Conservation (phyloP, 768 basidiomycete genomes). For the Pleurotus djamor region DNA sequence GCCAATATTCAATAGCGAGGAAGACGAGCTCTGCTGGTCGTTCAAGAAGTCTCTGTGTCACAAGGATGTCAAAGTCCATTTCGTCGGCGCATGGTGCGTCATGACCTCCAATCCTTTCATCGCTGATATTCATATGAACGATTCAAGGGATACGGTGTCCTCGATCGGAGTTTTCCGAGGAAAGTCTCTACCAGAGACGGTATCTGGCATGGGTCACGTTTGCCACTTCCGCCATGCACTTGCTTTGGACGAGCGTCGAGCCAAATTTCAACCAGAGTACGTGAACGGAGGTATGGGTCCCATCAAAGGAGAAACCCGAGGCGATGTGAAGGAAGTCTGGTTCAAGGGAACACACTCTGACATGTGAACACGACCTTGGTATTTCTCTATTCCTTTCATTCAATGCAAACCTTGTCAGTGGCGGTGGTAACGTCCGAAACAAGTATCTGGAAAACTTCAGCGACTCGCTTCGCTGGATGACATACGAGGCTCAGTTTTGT, state of each 20-base stretch:
- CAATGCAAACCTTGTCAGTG: not conserved
- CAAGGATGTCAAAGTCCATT: constrained; percentile 33
- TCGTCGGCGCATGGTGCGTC: constrained; percentile 40
- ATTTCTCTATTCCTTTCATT: too few relatives aligned
- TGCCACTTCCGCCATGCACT: constrained; percentile 31
- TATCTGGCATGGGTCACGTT: constrained; percentile 22
- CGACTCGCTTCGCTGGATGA: constrained; percentile 17
- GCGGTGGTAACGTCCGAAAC: constrained; percentile 17
- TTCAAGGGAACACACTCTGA: too few relatives aligned
- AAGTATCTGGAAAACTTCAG: constrained; percentile 12
- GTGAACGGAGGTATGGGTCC: constrained; percentile 9
- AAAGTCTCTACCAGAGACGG: not conserved
- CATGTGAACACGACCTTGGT: constrained; percentile 16
- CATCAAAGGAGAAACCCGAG: not conserved
- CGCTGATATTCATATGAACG: constrained; percentile 17
- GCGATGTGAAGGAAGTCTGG: constrained; percentile 1
- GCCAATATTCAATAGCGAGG: not conserved
- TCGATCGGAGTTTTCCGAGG: constrained; percentile 22
- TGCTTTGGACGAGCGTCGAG: constrained; percentile 10
- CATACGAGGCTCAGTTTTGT: constrained; percentile 12
- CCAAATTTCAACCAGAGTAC: constrained; percentile 30
- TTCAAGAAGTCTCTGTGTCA: constrained; percentile 17
- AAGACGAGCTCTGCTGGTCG: constrained; percentile 11
- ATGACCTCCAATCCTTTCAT: not conserved
- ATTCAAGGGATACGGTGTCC: constrained; percentile 8